phyloP scores from a whole-genome alignment of 2,329 filamentous ascomycete genomes.

The Balansia obtecta region DNA sequence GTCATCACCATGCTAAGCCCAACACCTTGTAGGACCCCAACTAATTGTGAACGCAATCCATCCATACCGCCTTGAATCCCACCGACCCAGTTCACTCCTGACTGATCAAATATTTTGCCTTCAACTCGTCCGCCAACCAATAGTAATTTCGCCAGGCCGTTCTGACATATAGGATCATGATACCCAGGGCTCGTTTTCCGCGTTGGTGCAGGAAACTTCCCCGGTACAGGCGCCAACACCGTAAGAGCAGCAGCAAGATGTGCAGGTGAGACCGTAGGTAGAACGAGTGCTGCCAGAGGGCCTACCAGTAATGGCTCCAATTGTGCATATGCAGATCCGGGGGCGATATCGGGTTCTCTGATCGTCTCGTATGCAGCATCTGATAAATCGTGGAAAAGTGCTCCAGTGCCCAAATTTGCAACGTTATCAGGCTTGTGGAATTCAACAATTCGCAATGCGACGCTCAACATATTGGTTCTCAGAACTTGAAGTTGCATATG shows the following conservation, averaged over 20 bases:
- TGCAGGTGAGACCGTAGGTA: constrained; percentile 72
- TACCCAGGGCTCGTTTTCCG: constrained; percentile 68
- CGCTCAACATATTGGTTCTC: constrained; percentile 78
- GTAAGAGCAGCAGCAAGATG: constrained; percentile 73
- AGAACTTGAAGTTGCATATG: constrained; percentile 69
- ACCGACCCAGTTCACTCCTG: constrained; percentile 53
- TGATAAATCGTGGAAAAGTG: constrained; percentile 40
- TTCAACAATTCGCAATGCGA: constrained; percentile 75
- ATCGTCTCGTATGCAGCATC: constrained; percentile 37
- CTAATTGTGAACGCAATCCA: constrained; percentile 68
- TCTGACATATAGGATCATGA: constrained; percentile 68
- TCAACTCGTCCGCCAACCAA: constrained; percentile 81
- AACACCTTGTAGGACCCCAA: constrained; percentile 67
- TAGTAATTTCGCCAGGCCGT: constrained; percentile 74
- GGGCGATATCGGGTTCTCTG: constrained; percentile 22
- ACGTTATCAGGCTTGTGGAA: constrained; percentile 50
- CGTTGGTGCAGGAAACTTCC: constrained; percentile 65
- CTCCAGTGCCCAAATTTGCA: constrained; percentile 14
- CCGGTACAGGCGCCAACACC: constrained; percentile 59
- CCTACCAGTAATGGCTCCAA: constrained; percentile 70
- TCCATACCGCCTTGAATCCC: constrained; percentile 72
- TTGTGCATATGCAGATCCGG: constrained; percentile 35
- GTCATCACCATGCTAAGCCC: constrained; percentile 64
- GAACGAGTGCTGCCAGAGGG: constrained; percentile 65
- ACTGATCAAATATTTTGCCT: constrained; percentile 67